These are phyloP conservation scores for Solanum neorickii DNA, from an alignment of 257 asterid species.

Conservation along the genomic window DNA sequence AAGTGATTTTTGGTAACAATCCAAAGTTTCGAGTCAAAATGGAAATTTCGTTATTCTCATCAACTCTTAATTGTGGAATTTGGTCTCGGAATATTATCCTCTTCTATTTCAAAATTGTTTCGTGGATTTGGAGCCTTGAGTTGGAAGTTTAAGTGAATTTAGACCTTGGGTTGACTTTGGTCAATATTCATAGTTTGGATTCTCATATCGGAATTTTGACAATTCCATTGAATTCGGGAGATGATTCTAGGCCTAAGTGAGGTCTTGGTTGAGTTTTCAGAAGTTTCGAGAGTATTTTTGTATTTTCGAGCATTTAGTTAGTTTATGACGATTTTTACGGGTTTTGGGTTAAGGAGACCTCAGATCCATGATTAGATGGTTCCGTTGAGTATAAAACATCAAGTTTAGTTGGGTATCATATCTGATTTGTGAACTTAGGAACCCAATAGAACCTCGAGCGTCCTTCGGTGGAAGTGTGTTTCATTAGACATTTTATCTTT, in stretches of 20 bases:
- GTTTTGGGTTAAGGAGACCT: background rate
- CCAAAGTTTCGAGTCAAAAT: background rate
- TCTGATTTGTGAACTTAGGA: too few species aligned
- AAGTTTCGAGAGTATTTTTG: background rate
- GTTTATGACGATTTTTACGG: background rate
- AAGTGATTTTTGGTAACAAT: background rate
- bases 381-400: background rate
- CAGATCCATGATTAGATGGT: background rate
- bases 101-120: background rate
- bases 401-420: background rate
- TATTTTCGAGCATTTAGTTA: too few species aligned
- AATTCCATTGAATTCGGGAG: too few species aligned
- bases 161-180: background rate
- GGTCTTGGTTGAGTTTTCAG: too few species aligned
- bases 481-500: background rate
- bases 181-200: background rate
- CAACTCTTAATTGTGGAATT: background rate
- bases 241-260: too few species aligned
- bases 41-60: too few species aligned
- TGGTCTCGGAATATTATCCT: background rate
- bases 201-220: rapidly evolving
- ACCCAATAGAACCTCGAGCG: too few species aligned
- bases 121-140: background rate
- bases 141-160: background rate
- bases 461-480: too few species aligned